Conservation (phyloP, 164 flowering plant genomes). For the Chloranthus sessilifolius region DNA sequence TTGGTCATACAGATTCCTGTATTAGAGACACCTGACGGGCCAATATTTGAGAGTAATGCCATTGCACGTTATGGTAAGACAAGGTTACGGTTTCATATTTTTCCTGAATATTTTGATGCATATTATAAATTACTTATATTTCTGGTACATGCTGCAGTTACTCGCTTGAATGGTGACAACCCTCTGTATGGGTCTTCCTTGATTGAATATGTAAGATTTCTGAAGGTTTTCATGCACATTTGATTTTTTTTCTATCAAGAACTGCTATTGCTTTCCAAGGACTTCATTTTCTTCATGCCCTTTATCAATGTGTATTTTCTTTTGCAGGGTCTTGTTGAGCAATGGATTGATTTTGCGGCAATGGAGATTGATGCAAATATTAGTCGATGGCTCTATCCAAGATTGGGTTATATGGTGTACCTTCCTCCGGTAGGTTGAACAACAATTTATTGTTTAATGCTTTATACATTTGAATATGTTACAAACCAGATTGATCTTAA, state of each 20-base stretch:
- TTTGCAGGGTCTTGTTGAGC: constrained; percentile 67
- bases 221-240: neutral
- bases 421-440: constrained; percentile 47
- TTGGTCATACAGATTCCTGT: constrained; percentile 53
- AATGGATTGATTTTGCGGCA: constrained; percentile 84
- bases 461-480: too few relatives aligned
- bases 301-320: too few relatives aligned
- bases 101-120: neutral
- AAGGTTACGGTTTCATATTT: neutral
- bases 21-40: constrained; percentile 74
- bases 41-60: constrained; percentile 79
- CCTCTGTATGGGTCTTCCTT: constrained; percentile 59
- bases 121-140: neutral
- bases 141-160: constrained; percentile 41
- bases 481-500: too few relatives aligned
- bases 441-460: too few relatives aligned
- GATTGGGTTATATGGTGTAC: constrained; percentile 39
- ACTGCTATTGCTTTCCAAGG: too few relatives aligned
- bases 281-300: too few relatives aligned
- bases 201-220: constrained; percentile 62
- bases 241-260: too few relatives aligned
- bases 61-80: constrained; percentile 68
- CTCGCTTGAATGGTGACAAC: constrained; percentile 53
- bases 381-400: constrained; percentile 39
- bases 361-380: constrained; percentile 59